Evolutionary conservation across 2,329 filamentous ascomycete genomes (phyloP), one percentile per base, ranked within the genome.

Genomic region (Fusarium sp.): DNA sequence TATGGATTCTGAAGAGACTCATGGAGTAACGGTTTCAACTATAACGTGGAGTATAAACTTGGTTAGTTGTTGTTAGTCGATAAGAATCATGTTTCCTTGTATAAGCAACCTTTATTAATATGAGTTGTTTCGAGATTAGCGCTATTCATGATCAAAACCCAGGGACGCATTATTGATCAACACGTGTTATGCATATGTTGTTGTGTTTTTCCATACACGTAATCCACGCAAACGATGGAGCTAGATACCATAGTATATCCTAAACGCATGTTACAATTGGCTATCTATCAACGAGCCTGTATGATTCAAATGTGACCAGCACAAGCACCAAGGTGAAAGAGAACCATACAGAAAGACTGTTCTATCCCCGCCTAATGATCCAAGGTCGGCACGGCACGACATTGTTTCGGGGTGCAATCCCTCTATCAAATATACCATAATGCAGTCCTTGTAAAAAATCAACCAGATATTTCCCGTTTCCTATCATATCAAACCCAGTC

Each of bases 261-360:
- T 23, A 21, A 34, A 47, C 52, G 26, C 15, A 49, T 43, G 38
- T 39, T 49, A 32, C 36, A 43, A 30, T 68, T 68, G 36, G 38
- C 52, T 62, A 69, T 69, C 51, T 68, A 67, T 67, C 45, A 58
- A 69, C 34, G 54, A 63, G 34, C 42, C 52, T 39, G 42, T 38
- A 62, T 45, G 39, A 51, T 51, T 58, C 40, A 58, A 68, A 42
- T 64, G 70, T 73, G 70, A 49, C 66, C 65, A 70, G 70, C 70
- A 69, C 65, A 69, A 48, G 59, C 50, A 44, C 48, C 52, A 45
- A 55, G 21, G 44, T 32, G 40, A 43, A 56, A 58, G 14, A 44
- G 40, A 48, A 38, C 44, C 32, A 53, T 48, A 40, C 49, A 51
- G 48, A 19, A 43, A 47, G 28, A 46, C 48, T 54, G 23, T 60